Base-by-base conservation (phyloP, 352 stramenopile species). In the Pythium oligandrum region DNA sequence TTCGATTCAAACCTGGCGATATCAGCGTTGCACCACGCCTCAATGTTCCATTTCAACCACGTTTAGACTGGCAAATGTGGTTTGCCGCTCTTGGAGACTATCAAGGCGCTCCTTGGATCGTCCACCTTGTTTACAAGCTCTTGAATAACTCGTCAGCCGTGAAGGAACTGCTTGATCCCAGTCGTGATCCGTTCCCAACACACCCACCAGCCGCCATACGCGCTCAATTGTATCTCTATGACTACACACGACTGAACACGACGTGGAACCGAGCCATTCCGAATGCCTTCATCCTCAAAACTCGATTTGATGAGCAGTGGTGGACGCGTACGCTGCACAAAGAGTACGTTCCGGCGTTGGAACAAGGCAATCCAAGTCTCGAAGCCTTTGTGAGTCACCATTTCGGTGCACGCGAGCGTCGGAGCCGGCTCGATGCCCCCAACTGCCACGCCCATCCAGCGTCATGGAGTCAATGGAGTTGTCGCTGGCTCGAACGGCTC, bases 1-100 rank as follows among this genome's bases (percentile, higher is more conserved):
- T 98, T 62, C 51, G 65, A 36, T 96, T 84, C 69, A 97, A 97
- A 55, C 93, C 93, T 2, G 83, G 84, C 4, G 67, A 83, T 35
- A 58, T 81, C 32, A 37, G 44, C 38, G 40, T 35, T 0, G 36
- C 54, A 6, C 75, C 88, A 58, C 53, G 55, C 4, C 7, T 78
- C 2, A 59, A 62, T n/a, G 61, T 65, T 11, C 75, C 75, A 6
- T 69, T 82, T 40, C 69, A 83, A 12, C 87, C 89, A 12, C 73
- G 90, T 46, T 66, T 98, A 38, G 90, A 97, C 51, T 97, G 90
- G 89, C 84, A 95, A 61, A 94, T 97, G 87, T 97, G 88, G 85
- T 97, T 97, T 64, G 92, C 88, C 6, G 87, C 90, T 0, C 57
- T 97, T 3, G 75, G 75, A 0, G 71, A 69, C 36, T 93, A 95